Conservation (phyloP, 768 basidiomycete genomes). For the Tulasnella sp. region DNA sequence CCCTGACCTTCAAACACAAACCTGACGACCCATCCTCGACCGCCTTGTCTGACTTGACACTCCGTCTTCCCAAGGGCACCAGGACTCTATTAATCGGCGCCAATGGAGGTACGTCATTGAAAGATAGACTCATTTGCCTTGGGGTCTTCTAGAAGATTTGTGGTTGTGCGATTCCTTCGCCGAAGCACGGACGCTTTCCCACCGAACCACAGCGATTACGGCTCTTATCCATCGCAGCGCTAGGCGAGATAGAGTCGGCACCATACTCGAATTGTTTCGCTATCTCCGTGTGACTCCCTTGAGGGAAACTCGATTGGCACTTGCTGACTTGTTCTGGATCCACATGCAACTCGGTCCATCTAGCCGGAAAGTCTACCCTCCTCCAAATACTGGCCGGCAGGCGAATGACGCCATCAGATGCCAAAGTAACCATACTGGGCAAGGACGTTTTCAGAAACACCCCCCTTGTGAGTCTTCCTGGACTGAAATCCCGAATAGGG, state of each 20-base stretch:
- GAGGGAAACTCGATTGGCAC: too few relatives aligned
- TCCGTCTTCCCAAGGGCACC: conserved; percentile 59
- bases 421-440: conserved; percentile 59
- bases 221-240: too few relatives aligned
- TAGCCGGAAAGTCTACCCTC: conserved; percentile 94
- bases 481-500: too few relatives aligned
- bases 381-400: conserved; percentile 91
- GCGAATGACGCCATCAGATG: conserved; percentile 43
- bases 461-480: conserved; percentile 35
- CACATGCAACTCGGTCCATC: too few relatives aligned
- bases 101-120: conserved; percentile 62
- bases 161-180: too few relatives aligned
- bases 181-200: too few relatives aligned
- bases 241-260: too few relatives aligned
- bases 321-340: too few relatives aligned
- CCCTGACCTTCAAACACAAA: conserved; percentile 46
- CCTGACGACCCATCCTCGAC: conserved; percentile 28
- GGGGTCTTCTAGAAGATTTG: not conserved
- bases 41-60: conserved; percentile 50
- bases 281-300: too few relatives aligned
- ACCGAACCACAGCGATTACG: too few relatives aligned
- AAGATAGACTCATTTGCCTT: not conserved
- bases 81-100: conserved; percentile 83
- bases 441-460: conserved; percentile 84
- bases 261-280: too few relatives aligned